phyloP scores from a whole-genome alignment of 129 eudicot species.

The Helianthus tuberosus region DNA sequence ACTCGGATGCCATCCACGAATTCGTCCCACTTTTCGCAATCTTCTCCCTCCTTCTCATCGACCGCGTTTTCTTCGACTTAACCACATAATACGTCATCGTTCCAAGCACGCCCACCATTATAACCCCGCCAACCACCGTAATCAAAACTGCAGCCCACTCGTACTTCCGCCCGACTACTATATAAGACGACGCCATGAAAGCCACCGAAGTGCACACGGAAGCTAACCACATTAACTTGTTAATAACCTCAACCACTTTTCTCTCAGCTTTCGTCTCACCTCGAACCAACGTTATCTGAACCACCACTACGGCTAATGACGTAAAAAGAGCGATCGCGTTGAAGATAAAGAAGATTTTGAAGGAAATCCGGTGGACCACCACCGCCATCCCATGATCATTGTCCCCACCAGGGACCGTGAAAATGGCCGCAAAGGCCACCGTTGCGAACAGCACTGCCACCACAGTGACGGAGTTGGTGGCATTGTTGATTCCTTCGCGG shows the following conservation, averaged over 20 bases:
- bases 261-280: conserved; percentile 80
- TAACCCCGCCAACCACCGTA: conserved; percentile 70
- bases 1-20: conserved; percentile 64
- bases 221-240: conserved; percentile 91
- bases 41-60: conserved; percentile 58
- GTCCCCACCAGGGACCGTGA: conserved; percentile 91
- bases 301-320: conserved; percentile 86
- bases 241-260: conserved; percentile 65
- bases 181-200: conserved; percentile 71
- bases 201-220: conserved; percentile 82
- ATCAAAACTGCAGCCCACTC: conserved; percentile 72
- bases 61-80: conserved; percentile 61
- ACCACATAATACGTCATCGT: conserved; percentile 80
- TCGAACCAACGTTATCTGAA: conserved; percentile 76
- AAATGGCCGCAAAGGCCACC: conserved; percentile 87
- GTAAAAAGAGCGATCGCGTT: conserved; percentile 79
- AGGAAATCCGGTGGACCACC: conserved; percentile 47
- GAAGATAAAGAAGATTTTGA: conserved; percentile 70
- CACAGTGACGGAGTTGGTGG: conserved; percentile 88
- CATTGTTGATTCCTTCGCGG: conserved; percentile 91
- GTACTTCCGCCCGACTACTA: conserved; percentile 65
- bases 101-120: conserved; percentile 79
- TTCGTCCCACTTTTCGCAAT: conserved; percentile 65
- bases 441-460: conserved; percentile 94
- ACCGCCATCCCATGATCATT: conserved; percentile 57